phyloP scores from a whole-genome alignment of 176 grass and related monocot species.

The Oryza australiensis region DNA sequence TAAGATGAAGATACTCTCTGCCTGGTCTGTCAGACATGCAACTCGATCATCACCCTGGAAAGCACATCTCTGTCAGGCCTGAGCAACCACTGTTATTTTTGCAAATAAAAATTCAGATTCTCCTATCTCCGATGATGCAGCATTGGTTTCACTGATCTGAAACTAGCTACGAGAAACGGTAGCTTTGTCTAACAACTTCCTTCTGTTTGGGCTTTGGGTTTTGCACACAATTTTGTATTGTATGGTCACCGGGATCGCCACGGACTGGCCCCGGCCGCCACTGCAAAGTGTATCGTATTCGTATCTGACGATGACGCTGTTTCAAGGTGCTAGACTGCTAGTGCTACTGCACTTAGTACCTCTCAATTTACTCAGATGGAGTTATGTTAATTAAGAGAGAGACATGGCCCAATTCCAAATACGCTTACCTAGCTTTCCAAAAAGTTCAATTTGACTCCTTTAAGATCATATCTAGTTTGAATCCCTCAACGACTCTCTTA shows the following conservation, averaged over 20 bases:
- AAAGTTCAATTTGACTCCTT: too few relatives aligned
- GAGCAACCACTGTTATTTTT: background rate
- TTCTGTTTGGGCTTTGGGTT: background rate
- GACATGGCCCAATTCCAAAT: too few relatives aligned
- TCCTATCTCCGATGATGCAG: background rate
- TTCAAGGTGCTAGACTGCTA: too few relatives aligned
- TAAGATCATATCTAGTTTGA: too few relatives aligned
- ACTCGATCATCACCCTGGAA: background rate
- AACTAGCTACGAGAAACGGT: background rate
- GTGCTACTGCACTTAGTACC: too few relatives aligned
- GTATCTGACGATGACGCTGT: too few relatives aligned
- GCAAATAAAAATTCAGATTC: background rate
- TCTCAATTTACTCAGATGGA: too few relatives aligned
- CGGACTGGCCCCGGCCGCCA: too few relatives aligned
- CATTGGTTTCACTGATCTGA: background rate
- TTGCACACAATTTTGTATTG: background rate
- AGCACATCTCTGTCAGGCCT: background rate
- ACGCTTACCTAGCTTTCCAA: too few relatives aligned
- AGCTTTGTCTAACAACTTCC: background rate
- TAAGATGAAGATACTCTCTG: background rate
- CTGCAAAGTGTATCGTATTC: too few relatives aligned
- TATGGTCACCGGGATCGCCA: background rate
- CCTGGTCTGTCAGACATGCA: constrained; percentile 1
- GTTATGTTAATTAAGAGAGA: too few relatives aligned
- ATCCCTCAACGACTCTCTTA: too few relatives aligned